Evolutionary conservation across 495 filamentous ascomycete genomes (phyloP), one percentile per base, ranked within the genome.

Genomic region (Cercophora scortea): DNA sequence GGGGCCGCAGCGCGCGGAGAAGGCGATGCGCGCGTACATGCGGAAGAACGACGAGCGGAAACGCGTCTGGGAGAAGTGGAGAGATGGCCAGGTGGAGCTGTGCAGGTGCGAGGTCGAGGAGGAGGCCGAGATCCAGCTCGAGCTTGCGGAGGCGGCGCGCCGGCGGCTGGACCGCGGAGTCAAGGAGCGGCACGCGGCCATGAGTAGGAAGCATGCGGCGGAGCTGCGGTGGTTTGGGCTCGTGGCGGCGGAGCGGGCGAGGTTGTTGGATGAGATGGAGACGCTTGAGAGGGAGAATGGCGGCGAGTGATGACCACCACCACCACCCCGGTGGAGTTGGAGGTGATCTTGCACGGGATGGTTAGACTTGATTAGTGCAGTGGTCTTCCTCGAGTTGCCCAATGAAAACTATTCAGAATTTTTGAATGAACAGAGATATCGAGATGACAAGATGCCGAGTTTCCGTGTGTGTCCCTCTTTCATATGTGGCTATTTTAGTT

Each of bases 251-350:
- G 69, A 70, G 61, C 57, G 65, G 4, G 47, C 39, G 13, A 53
- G 61, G 25, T 45, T 68, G 46, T 59, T 71, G 17, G 43, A 33
- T 9, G 61, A 61, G 38, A 59, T 64, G 49, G 66, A 72, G 51
- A 12, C 42, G 12, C 49, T 59, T 10, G 72, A 70, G 50, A 61
- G 68, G n/a, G 71, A 68, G 42, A 62, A 49, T 13, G 62, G 55
- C 0, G 60, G 54, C 32, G 59, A 65, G 32, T 45, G 42, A 16
- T 11, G 42, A 11, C 5, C 38, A 40, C 15, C 38, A 25, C 25
- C n/a, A n/a, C 25, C 25, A 25, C n/a, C n/a, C n/a, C n/a, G n/a
- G n/a, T n/a, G n/a, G n/a, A n/a, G n/a, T 25, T 5, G 25, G 25
- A 25, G 25, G 5, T 25, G 25, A 25, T 25, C 25, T 25, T 25